Evolutionary conservation across 2,329 filamentous ascomycete genomes (phyloP).

Genomic region (Aspergillus sp.): DNA sequence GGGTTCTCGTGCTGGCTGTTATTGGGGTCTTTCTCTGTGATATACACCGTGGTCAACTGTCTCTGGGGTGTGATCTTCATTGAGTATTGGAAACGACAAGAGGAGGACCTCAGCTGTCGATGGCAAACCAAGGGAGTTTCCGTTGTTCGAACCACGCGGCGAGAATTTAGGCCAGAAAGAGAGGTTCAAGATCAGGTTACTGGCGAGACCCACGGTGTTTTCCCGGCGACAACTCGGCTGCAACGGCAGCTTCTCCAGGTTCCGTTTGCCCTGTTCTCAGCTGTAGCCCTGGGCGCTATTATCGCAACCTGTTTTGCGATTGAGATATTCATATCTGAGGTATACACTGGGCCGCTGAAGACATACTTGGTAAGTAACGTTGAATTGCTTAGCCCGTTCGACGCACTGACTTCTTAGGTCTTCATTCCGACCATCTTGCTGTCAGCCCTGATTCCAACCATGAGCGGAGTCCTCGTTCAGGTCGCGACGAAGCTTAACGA

Average conservation of each 20-base stretch:
- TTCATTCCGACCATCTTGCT: conserved; percentile 89
- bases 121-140: conserved; percentile 91
- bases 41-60: conserved; percentile 77
- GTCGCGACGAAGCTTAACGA: conserved; percentile 78
- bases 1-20: conserved; percentile 79
- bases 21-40: conserved; percentile 76
- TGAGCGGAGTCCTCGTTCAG: conserved; percentile 76
- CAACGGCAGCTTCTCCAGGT: conserved; percentile 79
- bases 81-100: conserved; percentile 95
- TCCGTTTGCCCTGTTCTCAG: conserved; percentile 80
- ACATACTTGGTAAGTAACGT: conserved; percentile 65
- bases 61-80: conserved; percentile 89
- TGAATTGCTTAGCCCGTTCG: conserved; percentile 1
- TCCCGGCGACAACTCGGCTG: conserved; percentile 75
- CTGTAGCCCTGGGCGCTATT: conserved; percentile 73
- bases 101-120: conserved; percentile 80
- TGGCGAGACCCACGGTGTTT: conserved; percentile 74
- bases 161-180: conserved; percentile 76
- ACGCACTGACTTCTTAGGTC: conserved; percentile 51
- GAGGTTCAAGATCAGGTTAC: conserved; percentile 78
- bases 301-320: conserved; percentile 90
- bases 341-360: conserved; percentile 90
- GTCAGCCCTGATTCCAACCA: conserved; percentile 75
- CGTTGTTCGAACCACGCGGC: conserved; percentile 72
- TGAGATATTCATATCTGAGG: conserved; percentile 94